Conservation (phyloP, 2,329 filamentous ascomycete genomes). For the Erysiphe pulchra region DNA sequence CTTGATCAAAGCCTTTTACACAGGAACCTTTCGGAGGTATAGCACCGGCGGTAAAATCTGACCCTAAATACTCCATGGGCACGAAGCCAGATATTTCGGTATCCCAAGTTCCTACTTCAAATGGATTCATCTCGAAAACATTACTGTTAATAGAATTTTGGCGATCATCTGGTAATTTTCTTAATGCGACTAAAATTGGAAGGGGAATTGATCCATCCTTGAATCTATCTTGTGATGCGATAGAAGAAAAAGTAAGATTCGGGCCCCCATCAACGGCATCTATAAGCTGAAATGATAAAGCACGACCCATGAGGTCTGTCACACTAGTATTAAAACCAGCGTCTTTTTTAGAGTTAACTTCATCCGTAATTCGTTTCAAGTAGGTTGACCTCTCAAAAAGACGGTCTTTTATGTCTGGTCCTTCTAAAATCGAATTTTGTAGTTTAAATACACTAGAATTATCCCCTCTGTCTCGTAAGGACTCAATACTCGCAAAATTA, state of each 20-base stretch:
- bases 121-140: conserved; percentile 55
- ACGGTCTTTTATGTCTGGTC: conserved; percentile 23
- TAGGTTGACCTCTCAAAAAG: conserved; percentile 32
- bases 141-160: conserved; percentile 45
- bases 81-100: conserved; percentile 46
- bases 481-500: conserved; percentile 48
- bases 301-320: conserved; percentile 76
- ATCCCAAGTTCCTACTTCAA: conserved; percentile 55
- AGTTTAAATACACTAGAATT: conserved; percentile 33
- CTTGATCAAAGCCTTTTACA: conserved; percentile 58
- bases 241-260: conserved; percentile 60
- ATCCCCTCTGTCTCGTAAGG: conserved; percentile 21
- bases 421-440: conserved; percentile 32
- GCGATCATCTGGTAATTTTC: conserved; percentile 32
- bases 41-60: conserved; percentile 38
- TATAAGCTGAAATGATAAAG: conserved; percentile 65
- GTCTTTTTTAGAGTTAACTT: conserved; percentile 32
- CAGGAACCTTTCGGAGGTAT: conserved; percentile 32
- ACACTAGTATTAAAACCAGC: conserved; percentile 44
- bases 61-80: conserved; percentile 45
- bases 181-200: conserved; percentile 48
- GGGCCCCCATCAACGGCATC: conserved; percentile 51
- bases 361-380: conserved; percentile 29
- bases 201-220: conserved; percentile 36
- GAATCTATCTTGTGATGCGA: conserved; percentile 37